Conservation (phyloP, 2,329 filamentous ascomycete species). For the Venturia effusa region DNA sequence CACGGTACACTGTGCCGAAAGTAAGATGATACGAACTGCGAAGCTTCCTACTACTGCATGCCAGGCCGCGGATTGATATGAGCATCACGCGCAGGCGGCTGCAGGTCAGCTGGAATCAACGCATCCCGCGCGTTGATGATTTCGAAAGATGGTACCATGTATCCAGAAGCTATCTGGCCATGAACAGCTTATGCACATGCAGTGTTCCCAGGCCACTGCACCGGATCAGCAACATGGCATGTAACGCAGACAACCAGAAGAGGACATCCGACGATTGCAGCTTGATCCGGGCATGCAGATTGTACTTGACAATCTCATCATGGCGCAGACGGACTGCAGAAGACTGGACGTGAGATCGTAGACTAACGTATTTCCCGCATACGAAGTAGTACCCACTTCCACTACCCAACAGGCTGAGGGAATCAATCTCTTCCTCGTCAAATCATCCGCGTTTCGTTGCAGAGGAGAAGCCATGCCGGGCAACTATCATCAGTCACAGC, state of each 20-base stretch:
- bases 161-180: not conserved
- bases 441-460: not conserved
- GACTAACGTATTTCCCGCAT: not conserved
- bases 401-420: no score
- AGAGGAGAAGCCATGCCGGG: not conserved
- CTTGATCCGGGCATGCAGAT: not conserved
- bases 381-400: no score
- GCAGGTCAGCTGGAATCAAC: not conserved
- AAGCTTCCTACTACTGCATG: not conserved
- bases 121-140: not conserved
- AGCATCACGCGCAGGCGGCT: not conserved
- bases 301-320: not conserved
- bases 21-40: no score
- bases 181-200: not conserved
- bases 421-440: not conserved
- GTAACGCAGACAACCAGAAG: not conserved
- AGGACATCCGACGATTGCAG: not conserved
- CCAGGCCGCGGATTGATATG: not conserved
- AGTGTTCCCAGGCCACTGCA: not conserved
- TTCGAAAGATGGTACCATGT: no score
- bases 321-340: not conserved
- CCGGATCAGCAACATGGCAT: not conserved
- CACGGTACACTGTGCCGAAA: no score
- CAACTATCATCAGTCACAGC: not conserved
- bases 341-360: not conserved